These are phyloP conservation scores for Chrysosporium keratinophilum DNA, from an alignment of 2,329 filamentous ascomycete genomes.

Conservation along the genomic window DNA sequence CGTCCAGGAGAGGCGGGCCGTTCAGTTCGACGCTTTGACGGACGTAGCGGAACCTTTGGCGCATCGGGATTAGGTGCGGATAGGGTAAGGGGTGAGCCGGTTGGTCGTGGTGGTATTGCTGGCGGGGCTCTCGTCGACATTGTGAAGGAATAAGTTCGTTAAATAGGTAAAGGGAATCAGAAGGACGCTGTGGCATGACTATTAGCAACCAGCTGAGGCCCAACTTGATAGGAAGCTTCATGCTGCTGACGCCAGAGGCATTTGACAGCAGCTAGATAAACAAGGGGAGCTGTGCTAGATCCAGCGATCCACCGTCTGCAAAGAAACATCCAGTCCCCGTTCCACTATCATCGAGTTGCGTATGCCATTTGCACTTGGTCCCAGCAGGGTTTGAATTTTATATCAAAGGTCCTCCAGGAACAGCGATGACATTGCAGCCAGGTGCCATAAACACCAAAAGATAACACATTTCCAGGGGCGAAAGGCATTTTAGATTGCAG, in stretches of 20 bases:
- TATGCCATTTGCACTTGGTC: too few relatives aligned
- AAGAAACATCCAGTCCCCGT: too few relatives aligned
- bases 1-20: slow-evolving; percentile 9
- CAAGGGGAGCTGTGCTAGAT: too few relatives aligned
- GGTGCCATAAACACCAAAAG: too few relatives aligned
- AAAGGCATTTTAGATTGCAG: too few relatives aligned
- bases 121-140: slow-evolving; percentile 22
- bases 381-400: too few relatives aligned
- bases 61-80: slow-evolving; percentile 7
- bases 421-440: too few relatives aligned
- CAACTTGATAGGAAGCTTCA: not conserved
- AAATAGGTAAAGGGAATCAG: not conserved
- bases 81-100: slow-evolving; percentile 33
- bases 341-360: too few relatives aligned
- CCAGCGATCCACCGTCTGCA: too few relatives aligned
- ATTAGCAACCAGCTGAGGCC: not conserved
- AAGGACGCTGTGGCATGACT: not conserved
- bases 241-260: not conserved
- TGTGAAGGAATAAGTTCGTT: not conserved
- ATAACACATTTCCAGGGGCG: too few relatives aligned
- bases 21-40: slow-evolving; percentile 10
- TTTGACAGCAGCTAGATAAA: too few relatives aligned
- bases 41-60: slow-evolving; percentile 16
- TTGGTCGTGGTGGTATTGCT: slow-evolving; percentile 22
- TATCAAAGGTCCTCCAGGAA: too few relatives aligned